Percentiles rank a stretch among this genome's conserved stretches.
phyloP scores from a whole-genome alignment of 2,329 filamentous ascomycete species.

The Fusarium sacchari region DNA sequence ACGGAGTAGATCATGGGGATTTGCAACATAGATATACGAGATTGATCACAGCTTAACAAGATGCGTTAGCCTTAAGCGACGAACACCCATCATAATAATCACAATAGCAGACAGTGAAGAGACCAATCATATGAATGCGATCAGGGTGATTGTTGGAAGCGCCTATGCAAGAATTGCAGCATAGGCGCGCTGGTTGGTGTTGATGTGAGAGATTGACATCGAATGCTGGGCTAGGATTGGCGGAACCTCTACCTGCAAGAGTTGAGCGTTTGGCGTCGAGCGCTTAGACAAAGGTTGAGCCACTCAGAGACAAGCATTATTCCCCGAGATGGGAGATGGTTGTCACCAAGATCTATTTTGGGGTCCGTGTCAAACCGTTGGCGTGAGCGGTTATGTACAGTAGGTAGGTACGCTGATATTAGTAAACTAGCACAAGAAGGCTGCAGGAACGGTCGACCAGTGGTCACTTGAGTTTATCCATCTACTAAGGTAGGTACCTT shows the following conservation, averaged over 20 bases:
- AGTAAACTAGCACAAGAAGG: conserved; percentile 1
- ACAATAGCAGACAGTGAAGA: neutral
- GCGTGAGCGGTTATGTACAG: conserved; percentile 36
- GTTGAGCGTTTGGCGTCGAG: conserved; percentile 26
- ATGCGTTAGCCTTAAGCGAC: conserved; percentile 20
- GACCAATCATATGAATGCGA: conserved; percentile 31
- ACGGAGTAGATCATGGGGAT: conserved; percentile 4
- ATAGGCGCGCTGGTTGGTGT: conserved; percentile 38
- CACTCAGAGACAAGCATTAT: conserved; percentile 30
- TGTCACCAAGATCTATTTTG: conserved; percentile 32
- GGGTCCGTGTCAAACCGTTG: conserved; percentile 23
- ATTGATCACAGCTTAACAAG: conserved; percentile 26
- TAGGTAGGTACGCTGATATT: neutral
- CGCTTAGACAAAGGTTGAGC: conserved; percentile 32
- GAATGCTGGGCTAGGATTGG: conserved; percentile 31
- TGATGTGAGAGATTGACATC: conserved; percentile 28
- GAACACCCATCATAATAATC: conserved; percentile 17
- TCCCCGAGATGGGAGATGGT: conserved; percentile 10
- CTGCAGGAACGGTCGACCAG: conserved; percentile 1
- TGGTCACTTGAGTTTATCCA: neutral
- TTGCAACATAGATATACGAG: conserved; percentile 37
- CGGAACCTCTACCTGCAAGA: neutral
- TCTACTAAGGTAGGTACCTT: too few relatives aligned
- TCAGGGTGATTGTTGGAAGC: conserved; percentile 33
- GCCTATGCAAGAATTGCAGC: conserved; percentile 40